Percentiles rank a stretch among this genome's conserved stretches.
Conservation (phyloP, 371 early-diverging fungal genomes). For the Lichtheimia ramosa region DNA sequence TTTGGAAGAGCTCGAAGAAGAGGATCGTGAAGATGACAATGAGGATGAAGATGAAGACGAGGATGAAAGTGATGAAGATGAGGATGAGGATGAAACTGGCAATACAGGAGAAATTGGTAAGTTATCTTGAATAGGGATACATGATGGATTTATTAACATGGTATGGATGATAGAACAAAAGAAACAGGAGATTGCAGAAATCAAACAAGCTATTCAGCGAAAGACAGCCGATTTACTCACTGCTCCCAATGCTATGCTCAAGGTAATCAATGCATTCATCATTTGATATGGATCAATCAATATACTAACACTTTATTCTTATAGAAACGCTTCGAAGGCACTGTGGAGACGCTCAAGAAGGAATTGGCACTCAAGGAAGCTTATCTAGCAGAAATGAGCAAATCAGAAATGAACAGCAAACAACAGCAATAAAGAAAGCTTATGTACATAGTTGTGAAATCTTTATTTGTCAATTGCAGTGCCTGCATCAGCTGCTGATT, state of each 20-base stretch:
- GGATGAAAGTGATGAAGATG: conserved; percentile 40
- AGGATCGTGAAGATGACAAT: conserved; percentile 38
- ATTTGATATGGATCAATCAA: neutral
- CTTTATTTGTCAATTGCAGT: conserved; percentile 4
- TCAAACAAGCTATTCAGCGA: conserved; percentile 46
- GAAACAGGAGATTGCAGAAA: conserved; percentile 51
- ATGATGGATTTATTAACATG: neutral
- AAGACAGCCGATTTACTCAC: conserved; percentile 41
- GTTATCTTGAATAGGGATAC: neutral
- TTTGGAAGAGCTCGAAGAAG: conserved; percentile 46
- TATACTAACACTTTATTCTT: neutral
- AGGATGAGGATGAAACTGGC: conserved; percentile 42
- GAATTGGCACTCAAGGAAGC: conserved; percentile 44
- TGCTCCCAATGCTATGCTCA: conserved; percentile 50
- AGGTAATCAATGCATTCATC: conserved; percentile 23
- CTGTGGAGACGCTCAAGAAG: conserved; percentile 43
- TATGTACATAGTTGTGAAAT: neutral
- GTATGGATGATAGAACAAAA: conserved; percentile 36
- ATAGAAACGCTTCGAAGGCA: conserved; percentile 49
- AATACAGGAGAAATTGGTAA: conserved; percentile 44
- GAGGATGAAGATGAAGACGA: conserved; percentile 47
- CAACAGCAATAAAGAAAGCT: neutral
- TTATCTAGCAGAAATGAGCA: conserved; percentile 46
- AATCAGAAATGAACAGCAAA: conserved; percentile 3
- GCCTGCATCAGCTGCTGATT: conserved; percentile 6